Base-by-base conservation (phyloP, 75 land plant genomes). In the Adiantum capillusveneris region DNA sequence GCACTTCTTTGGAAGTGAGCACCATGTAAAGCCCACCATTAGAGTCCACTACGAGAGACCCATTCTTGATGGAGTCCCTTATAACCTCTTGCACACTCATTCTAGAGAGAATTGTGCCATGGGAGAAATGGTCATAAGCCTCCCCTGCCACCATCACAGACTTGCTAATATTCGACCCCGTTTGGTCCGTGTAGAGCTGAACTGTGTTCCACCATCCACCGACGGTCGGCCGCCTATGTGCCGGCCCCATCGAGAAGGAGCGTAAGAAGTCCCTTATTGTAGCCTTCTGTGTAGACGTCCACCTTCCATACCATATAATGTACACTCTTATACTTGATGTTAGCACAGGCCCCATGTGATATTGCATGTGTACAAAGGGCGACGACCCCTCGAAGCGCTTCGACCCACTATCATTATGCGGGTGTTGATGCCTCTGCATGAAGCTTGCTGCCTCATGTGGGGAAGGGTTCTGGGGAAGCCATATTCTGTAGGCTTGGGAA, bases 271-370 rank as follows among this genome's bases (percentile, higher is more conserved):
- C 78, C 45, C 75, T 79, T 80, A 88, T 74, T 56, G 82, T 82
- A 30, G 52, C 64, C 74, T 88, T 85, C 59, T 88, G 81, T 20
- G 64, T 3, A 13, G 62, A 58, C 19, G 17, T 24, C 94, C 94
- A 88, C 30, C 24, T 16, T 45, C 94, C 94, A 75, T 88, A 88
- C 94, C 94, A 88, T 74, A 88, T 76, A 19, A 73, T 62, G 77
- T 88, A 75, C 57, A 88, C 73, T 52, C 79, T 81, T 64, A 88
- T 80, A 50, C 67, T 67, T 58, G 74, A 65, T 34, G 89, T 75
- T 55, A 88, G 81, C 22, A 88, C 90, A 9, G 94, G 94, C 11
- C 94, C 94, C 83, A 82, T 82, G 77, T 88, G 89, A 81, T 88
- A 88, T 48, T 56, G 59, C 62, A 88, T 65, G 45, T 88, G 68